Evolutionary conservation across 208 protist species (phyloP).

Genomic region (Acanthamoeba healyi): DNA sequence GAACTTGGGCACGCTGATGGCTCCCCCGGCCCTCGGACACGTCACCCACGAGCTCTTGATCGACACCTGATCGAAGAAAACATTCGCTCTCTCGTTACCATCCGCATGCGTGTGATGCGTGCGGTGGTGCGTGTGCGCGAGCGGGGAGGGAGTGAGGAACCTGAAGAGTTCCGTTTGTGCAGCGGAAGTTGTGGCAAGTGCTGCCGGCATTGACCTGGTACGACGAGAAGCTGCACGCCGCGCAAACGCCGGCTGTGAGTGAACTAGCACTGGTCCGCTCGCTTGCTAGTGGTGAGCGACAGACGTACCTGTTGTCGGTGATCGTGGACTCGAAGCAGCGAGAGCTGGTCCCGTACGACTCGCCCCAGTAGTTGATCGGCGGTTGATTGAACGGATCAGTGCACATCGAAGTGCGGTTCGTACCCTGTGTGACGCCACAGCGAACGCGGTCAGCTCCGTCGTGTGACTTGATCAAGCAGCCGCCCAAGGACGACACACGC

Average conservation of each 20-base stretch:
- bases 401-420: conserved; percentile 33
- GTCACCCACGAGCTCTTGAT: conserved; percentile 13
- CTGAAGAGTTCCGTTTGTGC: background rate
- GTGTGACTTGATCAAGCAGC: background rate
- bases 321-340: conserved; percentile 59
- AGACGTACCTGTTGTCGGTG: background rate
- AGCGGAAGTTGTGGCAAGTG: conserved; percentile 40
- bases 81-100: too few relatives aligned
- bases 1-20: conserved; percentile 38
- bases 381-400: background rate
- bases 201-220: conserved; percentile 31
- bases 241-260: background rate
- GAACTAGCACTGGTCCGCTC: too few relatives aligned
- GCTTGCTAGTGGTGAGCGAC: background rate
- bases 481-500: background rate
- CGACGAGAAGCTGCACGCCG: background rate
- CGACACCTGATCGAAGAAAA: background rate
- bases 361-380: conserved; percentile 53
- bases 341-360: conserved; percentile 23
- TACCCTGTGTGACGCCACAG: background rate
- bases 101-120: too few relatives aligned
- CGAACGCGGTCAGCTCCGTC: too few relatives aligned
- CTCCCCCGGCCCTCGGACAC: background rate
- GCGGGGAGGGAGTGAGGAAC: background rate
- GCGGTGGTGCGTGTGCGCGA: background rate